Evolutionary conservation across 2,329 filamentous ascomycete genomes (phyloP).

Genomic region (Penicillium griseofulvum): DNA sequence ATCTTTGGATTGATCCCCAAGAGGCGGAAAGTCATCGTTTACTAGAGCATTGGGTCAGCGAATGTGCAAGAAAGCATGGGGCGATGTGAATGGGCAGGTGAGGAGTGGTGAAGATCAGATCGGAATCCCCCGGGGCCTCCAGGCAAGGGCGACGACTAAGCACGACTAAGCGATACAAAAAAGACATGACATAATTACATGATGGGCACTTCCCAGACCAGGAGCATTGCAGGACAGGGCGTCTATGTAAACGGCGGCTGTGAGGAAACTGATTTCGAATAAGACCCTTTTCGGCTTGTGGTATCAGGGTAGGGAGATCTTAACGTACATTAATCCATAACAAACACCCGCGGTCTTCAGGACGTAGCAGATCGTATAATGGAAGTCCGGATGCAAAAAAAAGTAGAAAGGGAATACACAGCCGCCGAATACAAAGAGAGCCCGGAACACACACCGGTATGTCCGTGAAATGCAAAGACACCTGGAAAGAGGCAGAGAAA

Average conservation of each 20-base stretch:
- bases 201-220: slow-evolving; percentile 25
- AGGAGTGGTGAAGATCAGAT: not conserved
- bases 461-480: slow-evolving; percentile 36
- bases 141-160: not conserved
- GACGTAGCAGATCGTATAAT: slow-evolving; percentile 35
- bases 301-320: slow-evolving; percentile 47
- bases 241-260: slow-evolving; percentile 45
- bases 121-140: not conserved
- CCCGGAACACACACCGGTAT: slow-evolving; percentile 33
- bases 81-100: slow-evolving; percentile 10
- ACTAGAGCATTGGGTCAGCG: slow-evolving; percentile 38
- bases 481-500: slow-evolving; percentile 27
- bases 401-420: slow-evolving; percentile 25
- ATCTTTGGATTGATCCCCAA: slow-evolving; percentile 41
- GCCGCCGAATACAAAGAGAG: slow-evolving; percentile 30
- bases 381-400: slow-evolving; percentile 37
- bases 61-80: slow-evolving; percentile 11
- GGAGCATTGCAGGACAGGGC: slow-evolving; percentile 30
- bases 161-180: slow-evolving; percentile 28
- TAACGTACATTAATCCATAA: slow-evolving; percentile 51
- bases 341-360: slow-evolving; percentile 34
- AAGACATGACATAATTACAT: slow-evolving; percentile 37
- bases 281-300: slow-evolving; percentile 40
- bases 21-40: slow-evolving; percentile 49
- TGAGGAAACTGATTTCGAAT: slow-evolving; percentile 49